Percentiles rank a stretch among this genome's conserved stretches.
These are phyloP conservation scores for Magnusiomyces ingens DNA, from an alignment of 1,139 yeast genomes.

Conservation along the genomic window DNA sequence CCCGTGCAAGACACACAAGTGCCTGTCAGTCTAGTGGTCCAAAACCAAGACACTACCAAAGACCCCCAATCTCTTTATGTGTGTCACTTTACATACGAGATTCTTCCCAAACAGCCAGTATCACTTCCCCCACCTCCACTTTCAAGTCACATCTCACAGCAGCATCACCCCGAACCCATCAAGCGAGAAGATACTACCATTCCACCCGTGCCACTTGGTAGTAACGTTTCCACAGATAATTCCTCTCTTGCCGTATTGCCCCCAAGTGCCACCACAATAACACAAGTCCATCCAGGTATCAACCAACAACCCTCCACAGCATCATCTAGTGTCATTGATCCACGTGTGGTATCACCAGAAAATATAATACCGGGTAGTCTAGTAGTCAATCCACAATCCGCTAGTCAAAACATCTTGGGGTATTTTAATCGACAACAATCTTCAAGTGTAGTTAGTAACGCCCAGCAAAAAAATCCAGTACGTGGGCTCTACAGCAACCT, in stretches of 20 bases:
- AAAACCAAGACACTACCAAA: neutral
- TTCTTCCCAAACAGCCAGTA: too few relatives aligned
- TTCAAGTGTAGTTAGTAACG: too few relatives aligned
- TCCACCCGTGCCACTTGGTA: too few relatives aligned
- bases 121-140: too few relatives aligned
- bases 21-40: constrained; percentile 2
- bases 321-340: neutral
- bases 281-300: too few relatives aligned
- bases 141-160: neutral
- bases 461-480: too few relatives aligned
- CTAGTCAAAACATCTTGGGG: neutral
- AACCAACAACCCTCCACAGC: neutral
- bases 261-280: too few relatives aligned
- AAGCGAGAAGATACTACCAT: too few relatives aligned
- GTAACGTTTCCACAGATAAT: too few relatives aligned
- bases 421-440: neutral
- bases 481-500: neutral
- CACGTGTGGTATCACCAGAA: neutral
- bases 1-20: neutral
- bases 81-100: neutral
- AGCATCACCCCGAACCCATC: too few relatives aligned
- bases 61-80: neutral
- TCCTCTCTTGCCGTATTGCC: too few relatives aligned
- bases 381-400: neutral
- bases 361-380: neutral